Evolutionary conservation across 768 basidiomycete genomes (phyloP), one percentile per base, ranked within the genome.

Genomic region (Pisolithus tinctorius): DNA sequence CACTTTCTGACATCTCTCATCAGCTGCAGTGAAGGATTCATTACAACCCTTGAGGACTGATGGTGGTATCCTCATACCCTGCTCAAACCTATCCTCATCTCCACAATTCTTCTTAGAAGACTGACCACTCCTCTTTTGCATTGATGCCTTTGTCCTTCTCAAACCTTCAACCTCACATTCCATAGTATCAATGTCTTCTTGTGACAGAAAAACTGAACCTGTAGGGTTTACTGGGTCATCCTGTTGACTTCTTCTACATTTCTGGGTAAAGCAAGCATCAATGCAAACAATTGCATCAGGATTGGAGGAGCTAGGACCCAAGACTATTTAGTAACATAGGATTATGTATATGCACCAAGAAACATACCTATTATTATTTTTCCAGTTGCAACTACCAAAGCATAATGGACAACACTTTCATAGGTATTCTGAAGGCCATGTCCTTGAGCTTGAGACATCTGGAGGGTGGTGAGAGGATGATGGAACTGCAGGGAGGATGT

Each of bases 211-310:
- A 6, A 61, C 49, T 0, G 27, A 27, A 26, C 39, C 30, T n/a
- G 59, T 55, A 0, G 60, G 58, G 39, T 64, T 58, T 1, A 52
- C 56, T 8, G 47, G 40, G 20, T 55, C 37, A 0, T 49, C 50
- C 27, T 49, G 50, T 13, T 31, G 37, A 34, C 51, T 55, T 39
- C 58, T 46, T 1, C 56, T 58, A 9, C 41, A 25, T 48, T 70
- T 69, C 47, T 72, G 70, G 23, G 60, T 67, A 43, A 72, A 70
- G 52, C 64, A 67, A 1, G 60, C 63, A 55, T 72, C 70, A 11
- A 65, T n/a, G 44, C 65, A 69, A 4, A 69, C 62, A 29, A 68
- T 55, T 10, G 59, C 48, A 55, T 69, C 63, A 38, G 52, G 47
- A 9, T 63, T 65, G 30, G 2, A 49, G 37, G 45, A 47, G 17